Evolutionary conservation across 164 flowering plant species (phyloP), one percentile per base, ranked within the genome.

Genomic region (Dillenia turbinata): DNA sequence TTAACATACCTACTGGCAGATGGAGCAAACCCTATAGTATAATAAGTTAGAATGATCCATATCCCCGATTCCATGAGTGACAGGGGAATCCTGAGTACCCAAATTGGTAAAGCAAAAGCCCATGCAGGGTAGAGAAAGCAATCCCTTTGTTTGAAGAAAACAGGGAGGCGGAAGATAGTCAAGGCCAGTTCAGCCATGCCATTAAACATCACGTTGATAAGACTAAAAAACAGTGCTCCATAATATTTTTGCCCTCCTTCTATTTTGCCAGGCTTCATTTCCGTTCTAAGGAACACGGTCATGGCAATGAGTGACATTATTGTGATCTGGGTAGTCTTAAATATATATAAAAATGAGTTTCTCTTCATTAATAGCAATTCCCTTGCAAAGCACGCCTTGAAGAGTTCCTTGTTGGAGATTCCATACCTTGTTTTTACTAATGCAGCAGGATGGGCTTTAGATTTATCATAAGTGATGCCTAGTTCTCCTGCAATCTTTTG

Each of bases 21-120:
- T 15, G 89, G 89, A 26, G 89, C 87, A 69, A 81, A 84, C 1
- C 92, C 89, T 44, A 82, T 77, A 0, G 81, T 65, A 69, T 81
- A 84, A 57, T 86, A 84, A 0, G 92, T 81, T 8, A 84, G 65
- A 54, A 64, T 8, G 8, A 78, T 67, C 89, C 89, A 86, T 47
- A 84, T 71, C 5, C 57, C 71, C 2, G 85, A 73, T 54, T 85
- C 88, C 56, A 76, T n/a, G 2, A 83, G 26, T n/a, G 88, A 78
- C 9, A 78, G 46, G 12, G 92, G 88, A 12, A 83, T 71, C 55
- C 77, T 60, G 7, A 80, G 77, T 50, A 85, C 24, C 75, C 78
- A 81, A 49, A 78, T 77, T 10, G 88, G 87, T 4, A 81, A 50
- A 0, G 69, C 75, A 67, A 73, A 79, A 9, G 88, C 79, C 90